A percentile compares a stretch with the other conserved stretches of the same genome.
Conservation (phyloP, 2,329 filamentous ascomycete species). For the Diaporthe citri region DNA sequence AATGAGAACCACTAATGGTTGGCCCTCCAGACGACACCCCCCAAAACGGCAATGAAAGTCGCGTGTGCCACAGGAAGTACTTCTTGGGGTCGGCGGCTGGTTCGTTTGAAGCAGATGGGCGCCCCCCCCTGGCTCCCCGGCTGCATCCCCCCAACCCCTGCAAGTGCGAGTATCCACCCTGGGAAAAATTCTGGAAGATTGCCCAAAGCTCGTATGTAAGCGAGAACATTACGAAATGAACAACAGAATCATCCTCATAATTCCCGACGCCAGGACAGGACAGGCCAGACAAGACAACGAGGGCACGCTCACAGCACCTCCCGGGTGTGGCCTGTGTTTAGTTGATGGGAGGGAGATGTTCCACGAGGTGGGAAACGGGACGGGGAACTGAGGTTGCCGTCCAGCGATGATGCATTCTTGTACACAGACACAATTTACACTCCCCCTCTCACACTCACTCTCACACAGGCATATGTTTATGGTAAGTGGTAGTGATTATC, state of each 20-base stretch:
- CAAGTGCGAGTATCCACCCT: slow-evolving; percentile 22
- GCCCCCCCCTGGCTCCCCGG: slow-evolving; percentile 26
- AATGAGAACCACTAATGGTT: background rate
- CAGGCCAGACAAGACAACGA: slow-evolving; percentile 7
- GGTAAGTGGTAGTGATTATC: slow-evolving; percentile 4
- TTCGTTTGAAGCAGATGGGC: slow-evolving; percentile 30
- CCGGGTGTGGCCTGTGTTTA: background rate
- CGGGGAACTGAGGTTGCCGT: slow-evolving; percentile 5
- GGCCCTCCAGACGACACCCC: background rate
- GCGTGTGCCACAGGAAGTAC: slow-evolving; percentile 28
- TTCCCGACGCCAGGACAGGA: slow-evolving; percentile 16
- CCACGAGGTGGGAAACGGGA: background rate
- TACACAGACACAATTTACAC: slow-evolving; percentile 12
- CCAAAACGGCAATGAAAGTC: slow-evolving; percentile 27
- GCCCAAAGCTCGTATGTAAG: slow-evolving; percentile 36
- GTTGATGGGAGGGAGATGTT: background rate
- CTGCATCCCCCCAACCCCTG: slow-evolving; percentile 14
- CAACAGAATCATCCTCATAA: slow-evolving; percentile 7
- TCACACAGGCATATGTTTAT: background rate
- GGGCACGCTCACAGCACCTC: background rate
- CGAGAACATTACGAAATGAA: slow-evolving; percentile 39
- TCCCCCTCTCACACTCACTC: background rate
- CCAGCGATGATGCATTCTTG: slow-evolving; percentile 16
- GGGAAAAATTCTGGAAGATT: slow-evolving; percentile 40
- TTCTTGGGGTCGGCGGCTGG: slow-evolving; percentile 8